These are phyloP conservation scores for Atkinsonella hypoxylon DNA, from an alignment of 2,329 filamentous ascomycete species.

Conservation along the genomic window DNA sequence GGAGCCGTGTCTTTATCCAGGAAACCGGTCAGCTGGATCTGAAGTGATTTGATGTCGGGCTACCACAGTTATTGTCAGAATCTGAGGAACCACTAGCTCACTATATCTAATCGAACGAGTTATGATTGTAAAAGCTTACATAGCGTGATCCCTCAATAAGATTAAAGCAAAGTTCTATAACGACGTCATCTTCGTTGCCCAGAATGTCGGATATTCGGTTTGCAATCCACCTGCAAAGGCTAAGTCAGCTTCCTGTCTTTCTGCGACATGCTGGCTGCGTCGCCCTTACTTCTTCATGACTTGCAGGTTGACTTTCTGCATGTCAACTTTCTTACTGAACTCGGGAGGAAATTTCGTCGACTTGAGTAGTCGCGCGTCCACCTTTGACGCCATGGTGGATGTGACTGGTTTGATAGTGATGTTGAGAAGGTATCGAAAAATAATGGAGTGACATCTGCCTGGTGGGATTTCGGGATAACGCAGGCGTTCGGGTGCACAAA, in stretches of 20 bases:
- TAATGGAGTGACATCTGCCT: conserved; percentile 8
- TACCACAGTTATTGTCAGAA: conserved; percentile 27
- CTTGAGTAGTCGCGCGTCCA: conserved; percentile 81
- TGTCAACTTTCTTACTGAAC: conserved; percentile 93
- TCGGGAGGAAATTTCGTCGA: conserved; percentile 88
- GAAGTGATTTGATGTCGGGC: conserved; percentile 92
- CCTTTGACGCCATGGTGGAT: conserved; percentile 61
- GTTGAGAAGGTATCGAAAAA: neutral
- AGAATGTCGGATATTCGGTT: conserved; percentile 77
- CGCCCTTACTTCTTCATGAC: conserved; percentile 83
- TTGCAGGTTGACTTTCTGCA: conserved; percentile 91
- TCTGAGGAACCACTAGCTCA: conserved; percentile 20
- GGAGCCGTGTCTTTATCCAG: conserved; percentile 79
- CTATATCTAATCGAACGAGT: neutral
- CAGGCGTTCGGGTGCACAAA: neutral
- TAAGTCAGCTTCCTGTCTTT: conserved; percentile 9
- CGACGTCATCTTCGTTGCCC: conserved; percentile 88
- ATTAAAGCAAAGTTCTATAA: conserved; percentile 71
- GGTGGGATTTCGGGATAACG: neutral
- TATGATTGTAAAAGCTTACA: conserved; percentile 31
- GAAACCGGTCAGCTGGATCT: conserved; percentile 91
- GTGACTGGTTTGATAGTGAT: conserved; percentile 1
- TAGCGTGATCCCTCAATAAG: conserved; percentile 61
- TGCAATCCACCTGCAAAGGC: conserved; percentile 69
- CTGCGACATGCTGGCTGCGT: neutral